Conservation (phyloP, 208 protist species). For the Vickermania ingenoplastis region DNA sequence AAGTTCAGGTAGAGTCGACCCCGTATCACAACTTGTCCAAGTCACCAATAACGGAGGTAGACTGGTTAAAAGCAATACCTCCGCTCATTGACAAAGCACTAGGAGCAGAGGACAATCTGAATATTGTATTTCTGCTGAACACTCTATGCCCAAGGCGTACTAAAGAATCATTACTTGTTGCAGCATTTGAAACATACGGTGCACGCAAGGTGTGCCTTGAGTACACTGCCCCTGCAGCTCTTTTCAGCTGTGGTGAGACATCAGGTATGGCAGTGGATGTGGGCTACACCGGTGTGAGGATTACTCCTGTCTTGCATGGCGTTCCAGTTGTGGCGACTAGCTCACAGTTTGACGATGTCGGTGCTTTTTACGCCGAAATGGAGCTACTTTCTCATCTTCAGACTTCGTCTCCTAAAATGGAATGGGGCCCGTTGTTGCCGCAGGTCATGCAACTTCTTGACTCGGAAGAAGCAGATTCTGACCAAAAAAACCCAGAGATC, state of each 20-base stretch:
- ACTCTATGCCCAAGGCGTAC: conserved; percentile 30
- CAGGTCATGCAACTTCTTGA: too few relatives aligned
- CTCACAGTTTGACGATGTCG: conserved; percentile 16
- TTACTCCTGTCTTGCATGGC: conserved; percentile 40
- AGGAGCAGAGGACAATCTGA: conserved; percentile 33
- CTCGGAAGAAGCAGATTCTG: too few relatives aligned
- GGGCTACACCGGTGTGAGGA: conserved; percentile 47
- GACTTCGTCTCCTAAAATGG: too few relatives aligned
- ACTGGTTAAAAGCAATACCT: too few relatives aligned
- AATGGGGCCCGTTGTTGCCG: too few relatives aligned
- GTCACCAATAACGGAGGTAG: too few relatives aligned
- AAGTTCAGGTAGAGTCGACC: too few relatives aligned
- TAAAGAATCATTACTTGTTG: conserved; percentile 45
- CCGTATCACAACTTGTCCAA: too few relatives aligned
- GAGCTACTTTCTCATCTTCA: too few relatives aligned
- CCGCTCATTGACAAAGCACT: not conserved
- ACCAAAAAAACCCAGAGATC: too few relatives aligned
- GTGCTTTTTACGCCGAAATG: too few relatives aligned
- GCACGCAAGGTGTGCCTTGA: conserved; percentile 38
- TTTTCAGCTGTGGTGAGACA: conserved; percentile 56
- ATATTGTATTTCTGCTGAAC: conserved; percentile 47
- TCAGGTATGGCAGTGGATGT: conserved; percentile 62
- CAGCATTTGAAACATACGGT: conserved; percentile 51
- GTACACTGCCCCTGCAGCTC: conserved; percentile 36
- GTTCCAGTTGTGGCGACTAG: conserved; percentile 20